Evolutionary conservation across 1,284 basidiomycete genomes (phyloP).

Genomic region (Ustanciosporium gigantosporum): DNA sequence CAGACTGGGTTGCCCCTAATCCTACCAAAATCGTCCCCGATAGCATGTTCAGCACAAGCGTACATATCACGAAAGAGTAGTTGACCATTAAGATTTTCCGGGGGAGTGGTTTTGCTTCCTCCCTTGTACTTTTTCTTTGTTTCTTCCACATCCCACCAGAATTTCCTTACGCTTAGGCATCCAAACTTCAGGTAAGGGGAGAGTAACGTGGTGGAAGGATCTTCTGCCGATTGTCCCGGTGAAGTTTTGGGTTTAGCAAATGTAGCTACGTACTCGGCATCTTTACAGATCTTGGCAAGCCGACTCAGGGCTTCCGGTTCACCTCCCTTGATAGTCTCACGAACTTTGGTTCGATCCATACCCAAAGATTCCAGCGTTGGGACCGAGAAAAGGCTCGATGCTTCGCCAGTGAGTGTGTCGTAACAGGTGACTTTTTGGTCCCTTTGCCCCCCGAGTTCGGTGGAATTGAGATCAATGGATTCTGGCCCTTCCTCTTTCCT

Average conservation of each 20-base stretch:
- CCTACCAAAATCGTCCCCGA: slow-evolving; percentile 61
- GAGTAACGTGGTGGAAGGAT: slow-evolving; percentile 60
- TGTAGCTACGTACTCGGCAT: slow-evolving; percentile 62
- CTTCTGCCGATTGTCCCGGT: slow-evolving; percentile 27
- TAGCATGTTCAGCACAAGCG: slow-evolving; percentile 63
- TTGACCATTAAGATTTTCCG: slow-evolving; percentile 56
- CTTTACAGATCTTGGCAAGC: slow-evolving; percentile 62
- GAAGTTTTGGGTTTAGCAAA: slow-evolving; percentile 66
- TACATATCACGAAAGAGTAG: slow-evolving; percentile 65
- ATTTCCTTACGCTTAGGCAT: slow-evolving; percentile 62
- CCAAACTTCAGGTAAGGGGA: slow-evolving; percentile 66
- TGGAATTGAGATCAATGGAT: slow-evolving; percentile 43
- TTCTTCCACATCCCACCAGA: slow-evolving; percentile 48
- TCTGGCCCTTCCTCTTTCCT: slow-evolving; percentile 24
- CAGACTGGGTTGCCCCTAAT: slow-evolving; percentile 63
- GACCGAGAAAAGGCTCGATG: slow-evolving; percentile 63
- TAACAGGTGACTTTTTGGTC: slow-evolving; percentile 45
- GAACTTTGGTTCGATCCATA: slow-evolving; percentile 54
- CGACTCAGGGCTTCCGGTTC: slow-evolving; percentile 64
- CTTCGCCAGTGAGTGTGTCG: slow-evolving; percentile 63
- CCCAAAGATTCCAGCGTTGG: slow-evolving; percentile 65
- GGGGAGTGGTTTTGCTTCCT: slow-evolving; percentile 27
- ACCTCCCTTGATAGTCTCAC: slow-evolving; percentile 64
- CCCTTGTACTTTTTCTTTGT: slow-evolving; percentile 47
- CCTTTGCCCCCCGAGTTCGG: slow-evolving; percentile 41